Evolutionary conservation across 2,329 filamentous ascomycete genomes (phyloP).

Genomic region (Microcyclosporella mali): DNA sequence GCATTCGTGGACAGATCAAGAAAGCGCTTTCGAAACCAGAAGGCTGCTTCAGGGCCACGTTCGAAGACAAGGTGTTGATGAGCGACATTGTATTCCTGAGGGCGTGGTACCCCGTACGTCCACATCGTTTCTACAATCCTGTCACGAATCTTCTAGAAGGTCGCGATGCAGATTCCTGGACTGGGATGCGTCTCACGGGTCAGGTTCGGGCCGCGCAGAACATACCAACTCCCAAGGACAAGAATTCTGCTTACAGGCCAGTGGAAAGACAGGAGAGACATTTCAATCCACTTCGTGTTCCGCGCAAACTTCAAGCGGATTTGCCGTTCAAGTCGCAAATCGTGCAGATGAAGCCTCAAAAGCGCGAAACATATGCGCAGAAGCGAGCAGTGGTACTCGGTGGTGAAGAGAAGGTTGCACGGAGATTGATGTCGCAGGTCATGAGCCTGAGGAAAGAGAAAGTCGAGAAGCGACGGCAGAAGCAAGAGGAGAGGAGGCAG

Average conservation of each 20-base stretch:
- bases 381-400: slow-evolving; percentile 86
- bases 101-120: slow-evolving; percentile 94
- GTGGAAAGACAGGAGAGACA: slow-evolving; percentile 48
- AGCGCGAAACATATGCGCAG: slow-evolving; percentile 80
- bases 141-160: slow-evolving; percentile 81
- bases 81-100: slow-evolving; percentile 93
- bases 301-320: slow-evolving; percentile 69
- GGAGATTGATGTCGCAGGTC: slow-evolving; percentile 87
- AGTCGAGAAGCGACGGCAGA: slow-evolving; percentile 69
- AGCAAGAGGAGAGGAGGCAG: slow-evolving; percentile 81
- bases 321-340: slow-evolving; percentile 93
- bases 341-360: slow-evolving; percentile 70
- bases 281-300: slow-evolving; percentile 63
- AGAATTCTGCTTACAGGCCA: slow-evolving; percentile 77
- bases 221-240: slow-evolving; percentile 69
- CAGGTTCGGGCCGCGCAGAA: slow-evolving; percentile 74
- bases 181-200: slow-evolving; percentile 88
- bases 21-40: slow-evolving; percentile 87
- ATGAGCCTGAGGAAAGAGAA: slow-evolving; percentile 87
- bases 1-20: slow-evolving; percentile 95
- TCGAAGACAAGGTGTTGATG: slow-evolving; percentile 97
- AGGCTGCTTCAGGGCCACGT: slow-evolving; percentile 91
- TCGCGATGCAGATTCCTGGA: slow-evolving; percentile 54
- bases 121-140: slow-evolving; percentile 93
- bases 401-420: slow-evolving; percentile 77